Evolutionary conservation across 2,329 filamentous ascomycete genomes (phyloP).

Genomic region (Fusarium dimerum): DNA sequence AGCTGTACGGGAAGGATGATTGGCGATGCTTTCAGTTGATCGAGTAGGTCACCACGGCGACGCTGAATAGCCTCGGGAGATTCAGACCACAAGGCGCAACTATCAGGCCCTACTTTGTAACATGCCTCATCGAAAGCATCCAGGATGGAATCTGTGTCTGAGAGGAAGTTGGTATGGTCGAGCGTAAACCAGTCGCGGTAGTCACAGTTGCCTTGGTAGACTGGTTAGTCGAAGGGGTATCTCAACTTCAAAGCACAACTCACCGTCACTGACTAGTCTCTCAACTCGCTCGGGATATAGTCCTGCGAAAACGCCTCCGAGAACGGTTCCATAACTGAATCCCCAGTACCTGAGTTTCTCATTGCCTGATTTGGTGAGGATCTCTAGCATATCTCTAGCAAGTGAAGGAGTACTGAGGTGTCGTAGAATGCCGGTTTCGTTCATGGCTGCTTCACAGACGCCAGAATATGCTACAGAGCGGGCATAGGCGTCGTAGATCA

Average conservation of each 20-base stretch:
- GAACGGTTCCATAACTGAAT: slow-evolving; percentile 55
- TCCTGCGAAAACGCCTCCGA: slow-evolving; percentile 53
- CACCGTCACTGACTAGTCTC: slow-evolving; percentile 52
- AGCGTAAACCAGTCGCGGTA: slow-evolving; percentile 56
- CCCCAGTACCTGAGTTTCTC: slow-evolving; percentile 53
- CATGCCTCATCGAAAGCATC: slow-evolving; percentile 56
- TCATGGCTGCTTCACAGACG: slow-evolving; percentile 43
- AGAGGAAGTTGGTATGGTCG: slow-evolving; percentile 47
- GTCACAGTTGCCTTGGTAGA: slow-evolving; percentile 45
- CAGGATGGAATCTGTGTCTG: slow-evolving; percentile 57
- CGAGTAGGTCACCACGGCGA: slow-evolving; percentile 42
- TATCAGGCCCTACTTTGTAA: slow-evolving; percentile 49
- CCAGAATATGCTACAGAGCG: slow-evolving; percentile 44
- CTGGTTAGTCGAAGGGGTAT: neutral
- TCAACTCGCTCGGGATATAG: slow-evolving; percentile 54
- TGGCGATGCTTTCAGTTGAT: slow-evolving; percentile 42
- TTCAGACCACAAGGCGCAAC: slow-evolving; percentile 45
- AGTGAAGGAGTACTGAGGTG: slow-evolving; percentile 47
- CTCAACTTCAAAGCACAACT: slow-evolving; percentile 7
- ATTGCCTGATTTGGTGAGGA: slow-evolving; percentile 43
- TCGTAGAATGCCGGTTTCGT: slow-evolving; percentile 37
- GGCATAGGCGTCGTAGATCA: slow-evolving; percentile 46
- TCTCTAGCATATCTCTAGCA: slow-evolving; percentile 50
- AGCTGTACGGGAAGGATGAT: slow-evolving; percentile 41
- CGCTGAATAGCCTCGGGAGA: slow-evolving; percentile 40